Base-by-base conservation (phyloP, 1,284 basidiomycete species). In the Leccinum pallidistipes region DNA sequence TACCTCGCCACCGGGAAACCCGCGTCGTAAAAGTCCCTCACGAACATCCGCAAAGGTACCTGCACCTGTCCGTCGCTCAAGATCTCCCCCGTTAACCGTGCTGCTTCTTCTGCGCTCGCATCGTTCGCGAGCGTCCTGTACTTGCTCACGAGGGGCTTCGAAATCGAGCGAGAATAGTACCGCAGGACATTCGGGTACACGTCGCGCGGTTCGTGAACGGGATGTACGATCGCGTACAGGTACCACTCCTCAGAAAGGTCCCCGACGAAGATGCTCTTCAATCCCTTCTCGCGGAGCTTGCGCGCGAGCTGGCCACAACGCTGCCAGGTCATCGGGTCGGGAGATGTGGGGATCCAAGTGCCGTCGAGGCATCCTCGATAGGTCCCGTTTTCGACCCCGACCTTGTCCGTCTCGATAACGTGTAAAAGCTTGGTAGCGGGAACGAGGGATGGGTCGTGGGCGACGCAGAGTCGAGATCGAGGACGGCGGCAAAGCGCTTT, bases 191-290 rank as follows among this genome's bases (percentile, higher is more conserved):
- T 89, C 6, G 77, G 76, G 21, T 80, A 70, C 16, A 91, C 77
- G 64, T 90, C 87, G 14, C 64, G 63, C n/a, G 77, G 71, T 16
- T 73, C 71, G 21, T 70, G 54, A 57, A 90, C 80, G 0, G 84
- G 83, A 69, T 91, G 84, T 2, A 87, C 84, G 65, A 88, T 83
- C 9, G 86, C 81, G 68, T 92, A 92, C 60, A 91, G 81, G 71
- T 84, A 88, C 87, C 90, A 91, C 73, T 91, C 90, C 66, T 92
- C 90, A 16, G 78, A 78, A 55, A 91, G 78, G 63, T 91, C 88
- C 7, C 91, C 90, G 21, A 88, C 72, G 47, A 87, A 75, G 60
- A 92, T 77, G 68, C 80, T 83, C 45, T 77, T 78, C 32, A 92
- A 79, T 2, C 90, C 90, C 24, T 83, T 85, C n/a, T 77, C 80